Percentiles rank a stretch among this genome's conserved stretches.
Conservation (phyloP, 2,329 filamentous ascomycete species). For the Botryotinia globosa region DNA sequence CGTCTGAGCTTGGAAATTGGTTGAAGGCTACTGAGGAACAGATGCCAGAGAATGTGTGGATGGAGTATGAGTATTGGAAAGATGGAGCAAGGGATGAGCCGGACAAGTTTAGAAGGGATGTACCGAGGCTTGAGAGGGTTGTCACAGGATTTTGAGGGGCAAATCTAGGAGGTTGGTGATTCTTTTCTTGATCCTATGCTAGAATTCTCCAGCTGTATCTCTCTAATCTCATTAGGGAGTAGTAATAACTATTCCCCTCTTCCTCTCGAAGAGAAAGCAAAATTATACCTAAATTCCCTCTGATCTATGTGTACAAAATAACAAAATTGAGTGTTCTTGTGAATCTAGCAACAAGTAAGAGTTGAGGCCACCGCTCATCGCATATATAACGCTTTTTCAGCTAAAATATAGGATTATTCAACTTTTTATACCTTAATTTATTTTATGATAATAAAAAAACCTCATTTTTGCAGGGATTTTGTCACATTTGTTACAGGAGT, state of each 20-base stretch:
- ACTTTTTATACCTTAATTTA: no score
- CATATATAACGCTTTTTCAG: no score
- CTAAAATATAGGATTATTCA: no score
- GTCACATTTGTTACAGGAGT: no score
- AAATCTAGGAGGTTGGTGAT: not conserved
- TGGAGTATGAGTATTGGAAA: conserved; percentile 65
- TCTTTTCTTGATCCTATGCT: no score
- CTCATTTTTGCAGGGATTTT: no score
- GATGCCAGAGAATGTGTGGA: conserved; percentile 64
- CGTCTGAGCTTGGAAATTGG: conserved; percentile 56
- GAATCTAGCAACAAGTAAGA: not conserved
- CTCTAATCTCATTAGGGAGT: not conserved
- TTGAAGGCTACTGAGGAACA: conserved; percentile 60
- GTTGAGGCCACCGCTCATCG: no score
- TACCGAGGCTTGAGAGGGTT: conserved; percentile 24
- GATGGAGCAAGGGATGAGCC: conserved; percentile 42
- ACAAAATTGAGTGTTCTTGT: not conserved
- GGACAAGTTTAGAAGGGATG: conserved; percentile 24
- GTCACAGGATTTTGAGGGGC: conserved; percentile 9
- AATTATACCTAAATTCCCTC: no score
- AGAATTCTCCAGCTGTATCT: not conserved
- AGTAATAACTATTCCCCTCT: not conserved
- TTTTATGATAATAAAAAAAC: no score
- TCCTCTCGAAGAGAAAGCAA: not conserved
- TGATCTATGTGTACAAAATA: no score